Conservation (phyloP, 148 eudicot genomes). For the Agrostemma githago region DNA sequence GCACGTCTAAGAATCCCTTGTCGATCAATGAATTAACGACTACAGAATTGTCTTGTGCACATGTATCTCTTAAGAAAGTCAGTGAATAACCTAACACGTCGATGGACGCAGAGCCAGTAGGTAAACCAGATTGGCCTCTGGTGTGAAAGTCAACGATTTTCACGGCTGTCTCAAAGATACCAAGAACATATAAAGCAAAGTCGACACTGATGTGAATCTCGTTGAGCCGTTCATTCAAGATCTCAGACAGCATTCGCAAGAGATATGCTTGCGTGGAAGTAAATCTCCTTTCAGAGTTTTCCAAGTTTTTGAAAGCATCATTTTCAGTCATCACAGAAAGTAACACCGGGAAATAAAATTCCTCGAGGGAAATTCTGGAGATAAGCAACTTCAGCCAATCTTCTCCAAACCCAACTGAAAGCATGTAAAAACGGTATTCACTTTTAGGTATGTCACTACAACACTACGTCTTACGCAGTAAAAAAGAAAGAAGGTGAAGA, state of each 20-base stretch:
- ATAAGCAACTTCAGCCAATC: conserved; percentile 70
- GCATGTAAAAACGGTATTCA: not conserved
- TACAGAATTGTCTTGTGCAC: conserved; percentile 38
- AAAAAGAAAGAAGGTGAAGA: not conserved
- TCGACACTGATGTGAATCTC: conserved; percentile 39
- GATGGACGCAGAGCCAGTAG: conserved; percentile 44
- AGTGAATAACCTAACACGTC: conserved; percentile 78
- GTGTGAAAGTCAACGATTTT: conserved; percentile 33
- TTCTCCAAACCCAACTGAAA: conserved; percentile 62
- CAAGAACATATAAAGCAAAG: conserved; percentile 44
- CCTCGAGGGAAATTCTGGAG: conserved; percentile 57
- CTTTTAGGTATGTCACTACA: too few relatives aligned
- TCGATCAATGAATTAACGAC: conserved; percentile 39
- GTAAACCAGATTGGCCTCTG: conserved; percentile 42
- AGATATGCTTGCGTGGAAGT: conserved; percentile 55
- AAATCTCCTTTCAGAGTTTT: conserved; percentile 24
- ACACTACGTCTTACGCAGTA: too few relatives aligned
- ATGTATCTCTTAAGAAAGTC: conserved; percentile 62
- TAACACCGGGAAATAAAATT: conserved; percentile 36
- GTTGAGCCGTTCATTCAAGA: conserved; percentile 45
- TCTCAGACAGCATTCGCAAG: conserved; percentile 49
- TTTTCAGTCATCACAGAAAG: conserved; percentile 31
- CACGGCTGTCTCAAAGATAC: conserved; percentile 42
- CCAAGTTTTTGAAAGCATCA: conserved; percentile 15
- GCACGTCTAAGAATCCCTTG: conserved; percentile 58